Evolutionary conservation across 164 flowering plant genomes (phyloP).

Genomic region (Akebia trifoliata): DNA sequence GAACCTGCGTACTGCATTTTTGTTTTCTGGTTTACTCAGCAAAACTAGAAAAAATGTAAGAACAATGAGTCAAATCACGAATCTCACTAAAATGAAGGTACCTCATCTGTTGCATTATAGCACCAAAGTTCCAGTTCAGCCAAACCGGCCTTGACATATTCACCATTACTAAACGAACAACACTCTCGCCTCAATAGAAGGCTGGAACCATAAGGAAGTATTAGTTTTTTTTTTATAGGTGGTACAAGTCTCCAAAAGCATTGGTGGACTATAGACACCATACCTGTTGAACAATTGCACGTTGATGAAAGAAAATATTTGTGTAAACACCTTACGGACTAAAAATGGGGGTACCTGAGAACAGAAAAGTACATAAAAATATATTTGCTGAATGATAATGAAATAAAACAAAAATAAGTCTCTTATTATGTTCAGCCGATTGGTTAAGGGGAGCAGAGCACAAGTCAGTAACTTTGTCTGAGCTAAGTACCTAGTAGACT

Average conservation of each 20-base stretch:
- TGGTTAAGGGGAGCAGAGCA: too few species aligned
- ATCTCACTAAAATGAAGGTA: too few species aligned
- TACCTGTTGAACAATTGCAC: constrained; percentile 98
- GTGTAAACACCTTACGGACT: constrained; percentile 92
- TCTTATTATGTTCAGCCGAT: neutral
- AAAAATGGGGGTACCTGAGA: constrained; percentile 92
- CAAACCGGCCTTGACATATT: constrained; percentile 95
- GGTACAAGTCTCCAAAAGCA: neutral
- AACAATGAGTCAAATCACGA: too few species aligned
- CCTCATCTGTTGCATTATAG: constrained; percentile 90
- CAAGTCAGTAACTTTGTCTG: too few species aligned
- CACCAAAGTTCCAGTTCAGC: constrained; percentile 97
- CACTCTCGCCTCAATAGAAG: constrained; percentile 94
- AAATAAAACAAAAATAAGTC: neutral
- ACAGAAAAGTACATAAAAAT: constrained; percentile 4
- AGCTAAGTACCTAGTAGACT: too few species aligned
- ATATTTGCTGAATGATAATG: neutral
- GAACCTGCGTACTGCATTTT: constrained; percentile 92
- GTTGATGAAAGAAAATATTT: constrained; percentile 97
- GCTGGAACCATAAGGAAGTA: constrained; percentile 35
- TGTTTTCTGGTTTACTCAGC: too few species aligned
- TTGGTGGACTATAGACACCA: neutral
- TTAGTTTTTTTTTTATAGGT: neutral
- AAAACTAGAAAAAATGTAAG: too few species aligned
- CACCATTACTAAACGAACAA: constrained; percentile 99